A percentile compares a stretch with the other conserved stretches of the same genome.
Evolutionary conservation across 306 rosid species (phyloP).

Genomic region (Parietaria judaica): DNA sequence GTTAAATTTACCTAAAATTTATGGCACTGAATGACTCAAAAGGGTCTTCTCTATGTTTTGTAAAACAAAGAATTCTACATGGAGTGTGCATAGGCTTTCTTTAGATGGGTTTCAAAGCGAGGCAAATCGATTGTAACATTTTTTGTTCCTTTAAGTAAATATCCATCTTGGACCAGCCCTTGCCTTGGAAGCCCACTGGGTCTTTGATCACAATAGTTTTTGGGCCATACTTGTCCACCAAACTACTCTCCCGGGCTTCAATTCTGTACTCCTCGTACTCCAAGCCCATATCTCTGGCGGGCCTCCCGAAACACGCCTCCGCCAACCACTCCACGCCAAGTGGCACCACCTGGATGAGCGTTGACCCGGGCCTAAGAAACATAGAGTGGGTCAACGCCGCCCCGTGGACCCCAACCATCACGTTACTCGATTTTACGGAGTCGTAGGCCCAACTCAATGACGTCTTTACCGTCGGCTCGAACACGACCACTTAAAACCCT

Average conservation of each 20-base stretch:
- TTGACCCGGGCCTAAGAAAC: conserved; percentile 29
- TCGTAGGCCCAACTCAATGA: conserved; percentile 20
- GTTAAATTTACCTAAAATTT: too few relatives aligned
- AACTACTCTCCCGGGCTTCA: conserved; percentile 26
- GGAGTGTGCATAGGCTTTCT: conserved; percentile 18
- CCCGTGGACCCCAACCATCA: conserved; percentile 49
- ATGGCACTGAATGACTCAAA: too few relatives aligned
- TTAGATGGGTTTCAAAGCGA: conserved; percentile 20
- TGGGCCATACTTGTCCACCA: conserved; percentile 23
- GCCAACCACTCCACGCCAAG: conserved; percentile 46
- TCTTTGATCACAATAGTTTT: conserved; percentile 19
- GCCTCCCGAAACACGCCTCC: conserved; percentile 15
- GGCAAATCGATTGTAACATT: conserved; percentile 29
- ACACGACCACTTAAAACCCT: conserved; percentile 36
- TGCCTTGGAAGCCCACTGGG: conserved; percentile 8
- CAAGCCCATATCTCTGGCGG: conserved; percentile 16
- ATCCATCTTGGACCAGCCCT: conserved; percentile 19
- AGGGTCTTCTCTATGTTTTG: too few relatives aligned
- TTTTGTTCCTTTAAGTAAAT: conserved; percentile 36
- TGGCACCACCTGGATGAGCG: conserved; percentile 43
- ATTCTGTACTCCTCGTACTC: conserved; percentile 33
- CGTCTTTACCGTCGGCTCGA: conserved; percentile 15
- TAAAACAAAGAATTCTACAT: background rate
- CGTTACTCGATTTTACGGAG: conserved; percentile 32
- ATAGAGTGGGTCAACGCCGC: conserved; percentile 36